These are phyloP conservation scores for Pyricularia sp. DNA, from an alignment of 2,329 filamentous ascomycete species.

Conservation along the genomic window DNA sequence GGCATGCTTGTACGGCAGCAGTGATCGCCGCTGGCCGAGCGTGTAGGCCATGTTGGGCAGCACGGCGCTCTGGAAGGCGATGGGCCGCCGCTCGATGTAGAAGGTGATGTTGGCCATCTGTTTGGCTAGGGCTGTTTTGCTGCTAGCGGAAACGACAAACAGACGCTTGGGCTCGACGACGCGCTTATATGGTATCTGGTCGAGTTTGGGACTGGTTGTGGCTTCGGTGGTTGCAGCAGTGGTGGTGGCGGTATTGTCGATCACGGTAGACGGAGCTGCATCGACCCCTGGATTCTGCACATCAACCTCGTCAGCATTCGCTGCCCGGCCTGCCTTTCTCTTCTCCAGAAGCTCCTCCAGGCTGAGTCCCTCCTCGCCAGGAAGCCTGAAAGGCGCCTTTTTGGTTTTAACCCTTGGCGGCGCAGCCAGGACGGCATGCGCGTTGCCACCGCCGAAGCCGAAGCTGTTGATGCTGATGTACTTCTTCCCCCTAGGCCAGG, in stretches of 20 bases:
- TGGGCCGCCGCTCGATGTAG: slow-evolving; percentile 10
- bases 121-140: slow-evolving; percentile 7
- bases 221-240: not conserved
- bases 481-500: slow-evolving; percentile 10
- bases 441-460: slow-evolving; percentile 35
- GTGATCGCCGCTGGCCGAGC: slow-evolving; percentile 16
- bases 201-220: not conserved
- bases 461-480: slow-evolving; percentile 29
- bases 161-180: slow-evolving; percentile 7
- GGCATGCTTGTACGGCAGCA: slow-evolving; percentile 10
- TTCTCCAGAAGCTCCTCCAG: not conserved
- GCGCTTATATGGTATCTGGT: not conserved
- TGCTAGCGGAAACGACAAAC: slow-evolving; percentile 9
- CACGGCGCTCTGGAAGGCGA: slow-evolving; percentile 10
- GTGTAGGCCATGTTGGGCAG: slow-evolving; percentile 16
- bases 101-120: slow-evolving; percentile 9
- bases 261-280: too few relatives aligned
- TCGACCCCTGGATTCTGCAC: not conserved
- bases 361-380: not conserved
- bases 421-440: slow-evolving; percentile 28
- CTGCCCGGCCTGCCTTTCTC: not conserved
- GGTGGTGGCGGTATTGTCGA: too few relatives aligned
- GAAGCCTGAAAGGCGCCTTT: not conserved
- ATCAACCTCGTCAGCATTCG: not conserved
- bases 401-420: slow-evolving; percentile 4